Conservation (phyloP, 73 alveolate species). For the Tetrahymena thermophila region DNA sequence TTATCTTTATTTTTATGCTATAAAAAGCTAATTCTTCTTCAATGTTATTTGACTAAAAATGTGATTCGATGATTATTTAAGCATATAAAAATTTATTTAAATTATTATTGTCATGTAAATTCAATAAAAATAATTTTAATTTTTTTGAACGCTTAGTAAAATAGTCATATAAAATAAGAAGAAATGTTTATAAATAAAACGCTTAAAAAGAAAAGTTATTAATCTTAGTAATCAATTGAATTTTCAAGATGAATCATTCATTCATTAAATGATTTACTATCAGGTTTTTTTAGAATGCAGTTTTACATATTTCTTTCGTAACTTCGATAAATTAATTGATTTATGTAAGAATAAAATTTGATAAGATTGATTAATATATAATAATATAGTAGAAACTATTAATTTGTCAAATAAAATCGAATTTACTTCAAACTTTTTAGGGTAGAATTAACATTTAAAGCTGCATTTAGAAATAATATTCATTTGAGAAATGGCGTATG, state of each 20-base stretch:
- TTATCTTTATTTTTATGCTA: no score
- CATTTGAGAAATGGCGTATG: neutral
- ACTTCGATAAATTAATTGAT: neutral
- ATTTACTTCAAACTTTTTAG: neutral
- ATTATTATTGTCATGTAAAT: no score
- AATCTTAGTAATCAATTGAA: neutral
- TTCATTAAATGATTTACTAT: neutral
- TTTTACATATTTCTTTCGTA: neutral
- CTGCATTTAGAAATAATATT: neutral
- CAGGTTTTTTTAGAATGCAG: neutral
- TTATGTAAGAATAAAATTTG: neutral
- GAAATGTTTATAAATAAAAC: neutral
- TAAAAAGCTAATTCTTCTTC: no score
- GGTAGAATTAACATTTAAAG: neutral
- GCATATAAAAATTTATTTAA: no score
- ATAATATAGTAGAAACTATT: neutral
- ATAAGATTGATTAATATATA: neutral
- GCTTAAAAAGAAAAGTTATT: neutral
- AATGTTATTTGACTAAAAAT: no score
- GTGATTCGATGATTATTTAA: no score
- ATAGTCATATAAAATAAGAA: neutral
- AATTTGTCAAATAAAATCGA: neutral
- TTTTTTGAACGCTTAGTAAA: neutral
- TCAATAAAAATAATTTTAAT: no score
- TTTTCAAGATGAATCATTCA: neutral